Evolutionary conservation across 768 basidiomycete genomes (phyloP), one percentile per base, ranked within the genome.

Genomic region (Chalciporus pseudorubinellus): DNA sequence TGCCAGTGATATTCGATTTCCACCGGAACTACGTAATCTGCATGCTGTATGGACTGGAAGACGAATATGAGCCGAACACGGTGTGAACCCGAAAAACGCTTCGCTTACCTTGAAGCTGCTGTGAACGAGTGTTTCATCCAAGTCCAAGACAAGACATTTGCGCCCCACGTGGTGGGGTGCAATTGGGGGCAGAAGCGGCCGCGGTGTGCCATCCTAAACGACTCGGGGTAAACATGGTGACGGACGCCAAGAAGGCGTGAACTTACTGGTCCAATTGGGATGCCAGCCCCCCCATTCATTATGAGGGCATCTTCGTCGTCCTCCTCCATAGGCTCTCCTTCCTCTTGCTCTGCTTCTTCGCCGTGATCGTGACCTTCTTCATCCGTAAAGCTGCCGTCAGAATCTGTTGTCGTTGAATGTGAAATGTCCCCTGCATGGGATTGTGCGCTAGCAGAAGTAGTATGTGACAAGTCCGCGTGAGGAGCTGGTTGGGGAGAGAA

Each of bases 1-100:
- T 99, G 97, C 81, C 89, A 91, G 65, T 97, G 90, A 59, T 91
- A 94, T 66, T 99, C 97, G 56, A 99, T 99, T 72, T 98, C 97
- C 21, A 99, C 97, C 5, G 97, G 97, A 3, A 99, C 95, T 56
- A 98, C 92, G 70, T 93, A 99, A 74, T 99, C 97, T 26, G 95
- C 94, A 63, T 93, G 89, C 57, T 79, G 81, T 61, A 98, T 92
- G 48, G 94, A 90, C 95, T 98, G 36, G 12, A 55, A 50, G 50
- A 52, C 16, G 48, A 44, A 19, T 28, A 26, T 65, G 21, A 63
- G 56, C 47, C 19, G 38, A 34, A 46, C 24, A 40, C 11, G 22
- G 56, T 46, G 44, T 21, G 33, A 49, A 33, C 2, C 6, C n/a
- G 22, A 44, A 22, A 3, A 12, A 16, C 54, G 51, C 74, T 2